Conservation (phyloP, 371 early-diverging fungal genomes). For the Syncephalastrum racemosum region DNA sequence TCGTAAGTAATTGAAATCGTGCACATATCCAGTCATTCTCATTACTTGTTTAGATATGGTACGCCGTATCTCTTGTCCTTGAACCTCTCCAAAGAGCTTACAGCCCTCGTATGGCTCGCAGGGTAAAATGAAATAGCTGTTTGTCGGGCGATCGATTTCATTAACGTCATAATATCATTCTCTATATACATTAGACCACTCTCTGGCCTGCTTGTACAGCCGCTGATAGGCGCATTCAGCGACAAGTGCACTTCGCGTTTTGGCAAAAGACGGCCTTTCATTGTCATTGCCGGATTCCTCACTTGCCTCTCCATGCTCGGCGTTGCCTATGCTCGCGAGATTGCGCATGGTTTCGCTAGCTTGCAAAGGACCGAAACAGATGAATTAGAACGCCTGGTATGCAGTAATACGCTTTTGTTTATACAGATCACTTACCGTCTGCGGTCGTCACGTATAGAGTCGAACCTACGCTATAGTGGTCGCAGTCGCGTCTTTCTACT, state of each 20-base stretch:
- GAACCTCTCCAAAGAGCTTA: conserved; percentile 66
- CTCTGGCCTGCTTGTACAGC: conserved; percentile 53
- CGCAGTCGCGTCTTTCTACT: conserved; percentile 73
- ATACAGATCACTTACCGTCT: not conserved
- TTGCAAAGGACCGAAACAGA: conserved; percentile 49
- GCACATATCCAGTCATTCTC: not conserved
- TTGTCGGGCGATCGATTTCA: no score
- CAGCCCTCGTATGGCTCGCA: conserved; percentile 76
- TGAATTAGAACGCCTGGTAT: conserved; percentile 42
- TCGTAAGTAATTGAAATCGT: conserved; percentile 34
- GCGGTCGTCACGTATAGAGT: conserved; percentile 1
- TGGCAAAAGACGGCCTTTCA: conserved; percentile 66
- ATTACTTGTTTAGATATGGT: conserved; percentile 57
- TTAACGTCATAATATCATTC: no score
- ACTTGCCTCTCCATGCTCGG: conserved; percentile 61
- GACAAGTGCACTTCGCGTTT: conserved; percentile 57
- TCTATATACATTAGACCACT: conserved; percentile 43
- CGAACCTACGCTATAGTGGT: conserved; percentile 42
- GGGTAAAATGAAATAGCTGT: conserved; percentile 29
- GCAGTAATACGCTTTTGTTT: conserved; percentile 6
- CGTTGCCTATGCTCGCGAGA: conserved; percentile 67
- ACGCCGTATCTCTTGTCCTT: conserved; percentile 75
- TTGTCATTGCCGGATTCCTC: conserved; percentile 57
- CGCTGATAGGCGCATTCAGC: conserved; percentile 62
- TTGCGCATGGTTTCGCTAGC: conserved; percentile 25